Percentiles rank a stretch among this genome's conserved stretches.
These are phyloP conservation scores for Cucumis melo DNA, from an alignment of 306 rosid species.

Conservation along the genomic window DNA sequence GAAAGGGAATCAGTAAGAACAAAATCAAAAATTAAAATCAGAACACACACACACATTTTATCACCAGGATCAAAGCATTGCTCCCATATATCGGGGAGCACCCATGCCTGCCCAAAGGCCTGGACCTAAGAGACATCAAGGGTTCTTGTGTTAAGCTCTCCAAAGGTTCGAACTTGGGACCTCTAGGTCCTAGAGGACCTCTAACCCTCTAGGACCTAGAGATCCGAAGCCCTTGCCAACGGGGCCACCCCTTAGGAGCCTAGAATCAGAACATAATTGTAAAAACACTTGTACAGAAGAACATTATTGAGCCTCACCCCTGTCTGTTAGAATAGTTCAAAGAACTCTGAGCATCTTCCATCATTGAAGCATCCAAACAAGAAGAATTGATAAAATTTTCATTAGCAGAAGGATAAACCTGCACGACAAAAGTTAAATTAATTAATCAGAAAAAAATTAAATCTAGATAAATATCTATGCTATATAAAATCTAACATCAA, in stretches of 20 bases:
- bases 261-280: not conserved
- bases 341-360: conserved; percentile 91
- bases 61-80: too few species aligned
- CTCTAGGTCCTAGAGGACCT: too few species aligned
- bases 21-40: not conserved
- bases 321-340: conserved; percentile 42
- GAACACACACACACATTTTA: not conserved
- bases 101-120: too few species aligned
- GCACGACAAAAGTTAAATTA: conserved; percentile 9
- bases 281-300: not conserved
- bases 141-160: too few species aligned
- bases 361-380: conserved; percentile 62
- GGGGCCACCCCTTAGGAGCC: too few species aligned
- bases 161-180: too few species aligned
- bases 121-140: too few species aligned
- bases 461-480: not conserved
- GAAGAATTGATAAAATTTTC: conserved; percentile 37
- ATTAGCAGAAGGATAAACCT: conserved; percentile 63
- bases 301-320: conserved; percentile 41
- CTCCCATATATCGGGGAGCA: too few species aligned
- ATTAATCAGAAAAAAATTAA: too few species aligned
- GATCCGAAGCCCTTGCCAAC: too few species aligned
- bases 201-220: too few species aligned
- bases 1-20: not conserved
- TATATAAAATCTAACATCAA: not conserved